Percentiles rank a stretch among this genome's conserved stretches.
phyloP scores from a whole-genome alignment of 2,329 filamentous ascomycete species.

The Fusarium sp. region DNA sequence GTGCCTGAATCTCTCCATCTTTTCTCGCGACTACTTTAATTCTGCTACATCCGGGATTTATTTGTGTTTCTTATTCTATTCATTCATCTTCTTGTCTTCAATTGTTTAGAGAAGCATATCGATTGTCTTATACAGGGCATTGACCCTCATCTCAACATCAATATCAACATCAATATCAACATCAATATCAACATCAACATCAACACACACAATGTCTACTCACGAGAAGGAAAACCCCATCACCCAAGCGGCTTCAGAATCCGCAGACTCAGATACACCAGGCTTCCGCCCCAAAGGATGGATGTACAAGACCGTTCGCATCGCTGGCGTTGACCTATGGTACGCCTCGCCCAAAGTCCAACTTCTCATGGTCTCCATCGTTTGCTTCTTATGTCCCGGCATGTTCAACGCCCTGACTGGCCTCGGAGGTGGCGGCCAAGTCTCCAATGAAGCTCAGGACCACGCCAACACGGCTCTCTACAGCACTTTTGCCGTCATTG shows the following conservation, averaged over 20 bases:
- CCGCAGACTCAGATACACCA: conserved; percentile 15
- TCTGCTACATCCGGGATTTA: conserved; percentile 6
- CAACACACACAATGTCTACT: conserved; percentile 42
- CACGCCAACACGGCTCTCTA: conserved; percentile 78
- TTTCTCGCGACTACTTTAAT: conserved; percentile 35
- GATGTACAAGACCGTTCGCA: conserved; percentile 73
- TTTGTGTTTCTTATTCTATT: neutral
- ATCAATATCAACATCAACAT: neutral
- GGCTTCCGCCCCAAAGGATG: conserved; percentile 63
- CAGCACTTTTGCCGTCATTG: conserved; percentile 75
- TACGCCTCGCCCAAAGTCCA: conserved; percentile 81
- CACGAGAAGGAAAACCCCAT: conserved; percentile 42
- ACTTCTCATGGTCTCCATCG: conserved; percentile 72
- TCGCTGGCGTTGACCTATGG: conserved; percentile 69
- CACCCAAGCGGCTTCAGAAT: conserved; percentile 34
- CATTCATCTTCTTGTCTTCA: conserved; percentile 1
- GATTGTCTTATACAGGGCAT: conserved; percentile 8
- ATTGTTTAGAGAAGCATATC: neutral
- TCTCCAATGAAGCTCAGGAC: conserved; percentile 66
- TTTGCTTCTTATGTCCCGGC: conserved; percentile 73
- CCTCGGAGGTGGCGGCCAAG: conserved; percentile 69
- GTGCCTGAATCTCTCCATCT: conserved; percentile 30
- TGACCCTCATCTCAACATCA: neutral
- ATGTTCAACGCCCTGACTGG: conserved; percentile 78
- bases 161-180: neutral